phyloP scores from a whole-genome alignment of 1,139 yeast species.

The Candida buenavistaensis region DNA sequence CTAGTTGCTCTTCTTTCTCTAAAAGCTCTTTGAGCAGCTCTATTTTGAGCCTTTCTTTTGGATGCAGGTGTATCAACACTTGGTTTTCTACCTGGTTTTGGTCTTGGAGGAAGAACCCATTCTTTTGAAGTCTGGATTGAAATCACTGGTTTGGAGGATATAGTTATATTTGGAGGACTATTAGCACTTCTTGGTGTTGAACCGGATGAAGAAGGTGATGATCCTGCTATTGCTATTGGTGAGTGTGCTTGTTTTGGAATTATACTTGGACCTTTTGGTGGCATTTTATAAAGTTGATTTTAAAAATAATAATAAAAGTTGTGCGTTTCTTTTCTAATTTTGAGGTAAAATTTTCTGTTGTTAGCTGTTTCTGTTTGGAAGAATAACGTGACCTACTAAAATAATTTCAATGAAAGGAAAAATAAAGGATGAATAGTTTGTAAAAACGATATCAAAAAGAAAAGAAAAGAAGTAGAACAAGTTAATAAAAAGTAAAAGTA shows the following conservation, averaged over 20 bases:
- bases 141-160: slow-evolving; percentile 16
- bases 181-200: too few relatives aligned
- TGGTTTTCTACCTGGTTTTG: slow-evolving; percentile 90
- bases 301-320: too few relatives aligned
- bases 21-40: slow-evolving; percentile 95
- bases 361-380: too few relatives aligned
- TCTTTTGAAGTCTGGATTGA: slow-evolving; percentile 74
- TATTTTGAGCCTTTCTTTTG: slow-evolving; percentile 86
- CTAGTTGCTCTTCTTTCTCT: slow-evolving; percentile 75
- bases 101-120: slow-evolving; percentile 91
- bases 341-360: slow-evolving; percentile 6
- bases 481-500: too few relatives aligned
- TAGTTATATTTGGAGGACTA: slow-evolving; percentile 3
- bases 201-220: slow-evolving; percentile 22
- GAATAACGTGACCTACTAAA: too few relatives aligned
- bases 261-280: slow-evolving; percentile 28
- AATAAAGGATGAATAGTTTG: too few relatives aligned
- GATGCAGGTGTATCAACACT: slow-evolving; percentile 71
- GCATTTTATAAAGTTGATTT: too few relatives aligned
- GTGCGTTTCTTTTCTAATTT: too few relatives aligned
- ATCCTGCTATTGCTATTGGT: slow-evolving; percentile 28
- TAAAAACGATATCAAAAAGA: too few relatives aligned
- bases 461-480: too few relatives aligned
- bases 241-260: slow-evolving; percentile 43
- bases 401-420: too few relatives aligned